Evolutionary conservation across 2,329 filamentous ascomycete genomes (phyloP).

Genomic region (Fusarium sp.): DNA sequence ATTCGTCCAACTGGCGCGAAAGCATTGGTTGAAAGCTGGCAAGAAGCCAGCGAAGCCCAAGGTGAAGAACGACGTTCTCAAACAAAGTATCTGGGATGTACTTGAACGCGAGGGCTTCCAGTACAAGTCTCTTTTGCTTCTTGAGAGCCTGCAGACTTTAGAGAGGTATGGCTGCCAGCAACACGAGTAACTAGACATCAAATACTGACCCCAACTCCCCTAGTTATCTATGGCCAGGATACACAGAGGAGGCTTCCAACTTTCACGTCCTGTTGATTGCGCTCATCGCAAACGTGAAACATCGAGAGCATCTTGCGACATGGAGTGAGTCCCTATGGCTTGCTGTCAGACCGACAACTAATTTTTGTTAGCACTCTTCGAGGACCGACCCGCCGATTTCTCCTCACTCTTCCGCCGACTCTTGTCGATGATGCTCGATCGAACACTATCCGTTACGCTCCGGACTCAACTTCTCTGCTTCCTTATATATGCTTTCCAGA

Average conservation of each 20-base stretch:
- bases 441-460: constrained; percentile 70
- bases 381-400: constrained; percentile 81
- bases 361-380: constrained; percentile 72
- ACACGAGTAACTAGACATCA: constrained; percentile 4
- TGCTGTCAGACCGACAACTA: constrained; percentile 13
- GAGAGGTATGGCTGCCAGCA: constrained; percentile 67
- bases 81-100: constrained; percentile 87
- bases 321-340: constrained; percentile 70
- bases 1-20: constrained; percentile 81
- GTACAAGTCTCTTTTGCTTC: constrained; percentile 77
- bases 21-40: constrained; percentile 80
- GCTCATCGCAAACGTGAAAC: constrained; percentile 87
- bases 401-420: constrained; percentile 89
- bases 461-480: constrained; percentile 88
- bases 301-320: constrained; percentile 83
- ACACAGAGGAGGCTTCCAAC: constrained; percentile 87
- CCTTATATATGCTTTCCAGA: constrained; percentile 91
- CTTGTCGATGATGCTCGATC: constrained; percentile 84
- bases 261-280: constrained; percentile 89
- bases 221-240: constrained; percentile 95
- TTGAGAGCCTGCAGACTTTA: constrained; percentile 90
- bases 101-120: constrained; percentile 84
- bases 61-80: constrained; percentile 86
- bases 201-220: constrained; percentile 36
- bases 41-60: constrained; percentile 71